Percentiles rank a stretch among this genome's conserved stretches.
Conservation (phyloP, 2,329 filamentous ascomycete genomes). For the Arthroderma uncinatum region DNA sequence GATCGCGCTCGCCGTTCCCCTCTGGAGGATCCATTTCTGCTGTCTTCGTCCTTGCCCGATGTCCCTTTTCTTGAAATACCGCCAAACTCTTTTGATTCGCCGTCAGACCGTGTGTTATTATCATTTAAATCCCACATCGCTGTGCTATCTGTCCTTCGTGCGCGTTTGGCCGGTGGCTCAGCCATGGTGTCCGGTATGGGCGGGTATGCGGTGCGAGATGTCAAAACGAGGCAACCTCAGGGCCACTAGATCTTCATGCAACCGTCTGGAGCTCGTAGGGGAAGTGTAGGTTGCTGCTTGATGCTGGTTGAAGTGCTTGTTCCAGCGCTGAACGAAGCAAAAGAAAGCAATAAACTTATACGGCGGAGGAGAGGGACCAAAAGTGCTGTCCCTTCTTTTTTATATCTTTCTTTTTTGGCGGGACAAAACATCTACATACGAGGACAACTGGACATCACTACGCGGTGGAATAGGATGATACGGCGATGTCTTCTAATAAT, state of each 20-base stretch:
- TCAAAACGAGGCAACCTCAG: too few species aligned
- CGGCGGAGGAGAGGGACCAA: background rate
- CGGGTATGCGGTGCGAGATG: too few species aligned
- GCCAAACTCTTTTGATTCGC: conserved; percentile 22
- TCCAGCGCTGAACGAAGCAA: background rate
- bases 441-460: background rate
- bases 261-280: too few species aligned
- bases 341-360: background rate
- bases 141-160: conserved; percentile 46
- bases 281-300: background rate
- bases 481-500: conserved; percentile 27
- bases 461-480: background rate
- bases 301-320: background rate
- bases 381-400: background rate
- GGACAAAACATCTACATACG: background rate
- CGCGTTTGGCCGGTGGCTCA: conserved; percentile 41
- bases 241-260: too few species aligned
- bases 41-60: conserved; percentile 27
- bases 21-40: conserved; percentile 25
- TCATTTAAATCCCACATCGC: conserved; percentile 48
- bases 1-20: conserved; percentile 34
- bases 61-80: conserved; percentile 30
- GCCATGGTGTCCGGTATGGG: conserved; percentile 31
- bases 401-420: background rate
- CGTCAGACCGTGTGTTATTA: conserved; percentile 21